Base-by-base conservation (phyloP, 1,139 yeast genomes). In the Taphrina populina region DNA sequence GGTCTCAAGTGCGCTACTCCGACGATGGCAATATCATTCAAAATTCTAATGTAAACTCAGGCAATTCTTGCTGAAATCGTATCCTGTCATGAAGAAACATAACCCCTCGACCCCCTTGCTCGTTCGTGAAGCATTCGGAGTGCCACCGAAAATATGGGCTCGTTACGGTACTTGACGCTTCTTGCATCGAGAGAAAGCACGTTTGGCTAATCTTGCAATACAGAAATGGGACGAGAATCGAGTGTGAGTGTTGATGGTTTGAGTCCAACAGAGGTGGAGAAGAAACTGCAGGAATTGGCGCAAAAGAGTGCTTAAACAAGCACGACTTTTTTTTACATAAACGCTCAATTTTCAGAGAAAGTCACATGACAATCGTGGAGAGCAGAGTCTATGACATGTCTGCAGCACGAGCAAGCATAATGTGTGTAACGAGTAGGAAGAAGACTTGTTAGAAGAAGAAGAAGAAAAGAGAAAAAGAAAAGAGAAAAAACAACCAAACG, bases 101-200 rank as follows among this genome's bases (percentile, higher is more conserved):
- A 77, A 79, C 64, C 83, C 83, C 35, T 67, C 75, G 40, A 73
- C 83, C 40, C 94, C 92, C 19, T 80, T 85, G 58, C 76, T 85
- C 66, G 77, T 85, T 63, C 81, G 95, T 71, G 95, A 85, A 71
- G 80, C 88, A 55, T 74, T 74, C 60, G 88, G 88, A 53, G 77
- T 83, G 58, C 77, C 82, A 47, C 94, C 95, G 39, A 77, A 82
- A 59, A 77, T 84, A 56, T 83, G 82, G 59, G 86, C 88, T 41
- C 80, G 95, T 68, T 82, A 82, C 61, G 73, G 73, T 69, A 62
- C n/a, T n/a, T n/a, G n/a, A n/a, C n/a, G n/a, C n/a, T n/a, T n/a
- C n/a, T n/a, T n/a, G n/a, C n/a, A n/a, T n/a, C n/a, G n/a, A n/a
- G n/a, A n/a, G n/a, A n/a, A n/a, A n/a, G n/a, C n/a, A 37, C 15